These are phyloP conservation scores for Ramularia endophylla DNA, from an alignment of 2,329 filamentous ascomycete species.

Conservation along the genomic window DNA sequence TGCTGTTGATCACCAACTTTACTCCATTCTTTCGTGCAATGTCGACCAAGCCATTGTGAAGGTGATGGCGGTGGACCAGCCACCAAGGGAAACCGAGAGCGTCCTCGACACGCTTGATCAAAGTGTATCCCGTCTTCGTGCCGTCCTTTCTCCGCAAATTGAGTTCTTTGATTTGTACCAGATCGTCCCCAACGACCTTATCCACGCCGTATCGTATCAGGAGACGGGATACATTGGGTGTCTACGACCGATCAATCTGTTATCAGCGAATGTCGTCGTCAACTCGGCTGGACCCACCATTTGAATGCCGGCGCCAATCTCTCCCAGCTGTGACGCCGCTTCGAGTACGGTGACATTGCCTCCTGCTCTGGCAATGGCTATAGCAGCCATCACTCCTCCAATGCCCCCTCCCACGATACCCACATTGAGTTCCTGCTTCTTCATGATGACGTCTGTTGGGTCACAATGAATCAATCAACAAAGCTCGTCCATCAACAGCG, in stretches of 20 bases:
- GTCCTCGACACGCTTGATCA: slow-evolving; percentile 30
- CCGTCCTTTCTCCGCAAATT: slow-evolving; percentile 38
- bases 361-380: slow-evolving; percentile 33
- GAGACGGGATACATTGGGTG: slow-evolving; percentile 37
- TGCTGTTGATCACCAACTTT: slow-evolving; percentile 33
- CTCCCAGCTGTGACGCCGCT: slow-evolving; percentile 33
- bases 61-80: slow-evolving; percentile 44
- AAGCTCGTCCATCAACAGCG: too few relatives aligned
- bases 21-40: slow-evolving; percentile 37
- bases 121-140: slow-evolving; percentile 34
- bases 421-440: slow-evolving; percentile 15
- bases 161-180: slow-evolving; percentile 37
- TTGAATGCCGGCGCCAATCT: slow-evolving; percentile 26
- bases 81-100: slow-evolving; percentile 37
- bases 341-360: slow-evolving; percentile 36
- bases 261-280: too few relatives aligned
- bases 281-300: slow-evolving; percentile 23
- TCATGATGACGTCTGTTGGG: slow-evolving; percentile 3
- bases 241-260: slow-evolving; percentile 21
- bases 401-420: slow-evolving; percentile 33
- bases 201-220: slow-evolving; percentile 37
- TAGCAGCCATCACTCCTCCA: slow-evolving; percentile 37
- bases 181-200: slow-evolving; percentile 36
- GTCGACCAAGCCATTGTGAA: slow-evolving; percentile 40
- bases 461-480: too few relatives aligned